Evolutionary conservation across 2,329 filamentous ascomycete genomes (phyloP).

Genomic region (Pseudofabraea citricarpa): DNA sequence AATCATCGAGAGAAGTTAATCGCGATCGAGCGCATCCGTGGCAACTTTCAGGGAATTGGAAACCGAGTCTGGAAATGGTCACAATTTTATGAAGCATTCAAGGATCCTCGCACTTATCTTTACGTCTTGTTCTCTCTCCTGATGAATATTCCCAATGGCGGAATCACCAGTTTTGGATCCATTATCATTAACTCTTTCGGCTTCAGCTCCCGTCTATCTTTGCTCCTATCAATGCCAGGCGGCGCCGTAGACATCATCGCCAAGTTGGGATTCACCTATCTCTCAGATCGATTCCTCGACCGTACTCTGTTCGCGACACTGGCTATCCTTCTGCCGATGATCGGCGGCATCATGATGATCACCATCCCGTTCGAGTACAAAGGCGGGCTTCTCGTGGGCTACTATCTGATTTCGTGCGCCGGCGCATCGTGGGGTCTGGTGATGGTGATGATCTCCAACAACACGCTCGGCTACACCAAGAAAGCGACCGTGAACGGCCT

Average conservation of each 20-base stretch:
- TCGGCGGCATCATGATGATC: conserved; percentile 25
- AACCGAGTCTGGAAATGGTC: conserved; percentile 11
- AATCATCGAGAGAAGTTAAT: conserved; percentile 9
- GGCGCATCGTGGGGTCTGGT: not conserved
- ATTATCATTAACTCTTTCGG: conserved; percentile 22
- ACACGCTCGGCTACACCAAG: conserved; percentile 4
- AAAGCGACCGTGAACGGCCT: conserved; percentile 9
- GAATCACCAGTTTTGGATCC: conserved; percentile 12
- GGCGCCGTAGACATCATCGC: conserved; percentile 2
- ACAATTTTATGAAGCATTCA: conserved; percentile 13
- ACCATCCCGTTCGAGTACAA: conserved; percentile 12
- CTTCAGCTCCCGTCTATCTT: conserved; percentile 25
- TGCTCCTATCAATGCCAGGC: conserved; percentile 14
- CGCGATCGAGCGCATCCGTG: conserved; percentile 13
- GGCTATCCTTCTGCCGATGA: conserved; percentile 24
- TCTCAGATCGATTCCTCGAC: conserved; percentile 13
- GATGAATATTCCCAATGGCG: conserved; percentile 25
- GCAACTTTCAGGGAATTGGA: conserved; percentile 15
- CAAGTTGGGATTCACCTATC: not conserved
- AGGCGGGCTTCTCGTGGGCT: not conserved
- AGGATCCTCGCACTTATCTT: conserved; percentile 13
- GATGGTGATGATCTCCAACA: conserved; percentile 3
- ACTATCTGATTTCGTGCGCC: not conserved
- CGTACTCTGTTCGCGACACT: conserved; percentile 20
- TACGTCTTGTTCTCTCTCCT: conserved; percentile 13